Evolutionary conservation across 2,329 filamentous ascomycete species (phyloP).

Genomic region (Aureobasidium sp.): DNA sequence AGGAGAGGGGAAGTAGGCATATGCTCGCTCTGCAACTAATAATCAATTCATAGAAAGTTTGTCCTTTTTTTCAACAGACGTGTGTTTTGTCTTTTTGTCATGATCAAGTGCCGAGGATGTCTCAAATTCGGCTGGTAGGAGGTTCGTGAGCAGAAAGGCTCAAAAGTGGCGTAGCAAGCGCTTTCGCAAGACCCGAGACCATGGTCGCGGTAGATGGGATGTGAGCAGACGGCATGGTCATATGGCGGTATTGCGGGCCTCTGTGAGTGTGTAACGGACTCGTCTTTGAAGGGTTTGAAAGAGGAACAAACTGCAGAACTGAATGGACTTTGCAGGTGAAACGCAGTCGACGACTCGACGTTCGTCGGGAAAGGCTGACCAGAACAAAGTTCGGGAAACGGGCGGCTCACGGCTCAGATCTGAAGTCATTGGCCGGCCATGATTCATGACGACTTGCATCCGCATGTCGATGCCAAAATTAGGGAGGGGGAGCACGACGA

Average conservation of each 20-base stretch:
- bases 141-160: not conserved
- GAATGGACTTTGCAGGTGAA: not conserved
- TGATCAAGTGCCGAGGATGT: not conserved
- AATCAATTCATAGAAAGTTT: constrained; percentile 10
- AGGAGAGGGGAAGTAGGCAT: constrained; percentile 5
- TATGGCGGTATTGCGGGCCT: not conserved
- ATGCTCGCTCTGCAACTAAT: constrained; percentile 11
- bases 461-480: not conserved
- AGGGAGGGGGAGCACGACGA: too few species aligned
- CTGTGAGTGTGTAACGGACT: not conserved
- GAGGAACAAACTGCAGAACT: not conserved
- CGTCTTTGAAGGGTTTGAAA: not conserved
- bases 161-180: not conserved
- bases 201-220: not conserved
- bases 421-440: not conserved
- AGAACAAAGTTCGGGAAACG: not conserved
- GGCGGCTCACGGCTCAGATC: not conserved
- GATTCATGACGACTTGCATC: not conserved
- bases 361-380: constrained; percentile 1
- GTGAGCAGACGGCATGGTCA: not conserved
- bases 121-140: not conserved
- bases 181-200: not conserved
- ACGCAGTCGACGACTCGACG: not conserved
- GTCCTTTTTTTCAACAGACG: not conserved
- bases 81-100: not conserved